Base-by-base conservation (phyloP, 108 stramenopile genomes). In the Fragilaria crotonensis region DNA sequence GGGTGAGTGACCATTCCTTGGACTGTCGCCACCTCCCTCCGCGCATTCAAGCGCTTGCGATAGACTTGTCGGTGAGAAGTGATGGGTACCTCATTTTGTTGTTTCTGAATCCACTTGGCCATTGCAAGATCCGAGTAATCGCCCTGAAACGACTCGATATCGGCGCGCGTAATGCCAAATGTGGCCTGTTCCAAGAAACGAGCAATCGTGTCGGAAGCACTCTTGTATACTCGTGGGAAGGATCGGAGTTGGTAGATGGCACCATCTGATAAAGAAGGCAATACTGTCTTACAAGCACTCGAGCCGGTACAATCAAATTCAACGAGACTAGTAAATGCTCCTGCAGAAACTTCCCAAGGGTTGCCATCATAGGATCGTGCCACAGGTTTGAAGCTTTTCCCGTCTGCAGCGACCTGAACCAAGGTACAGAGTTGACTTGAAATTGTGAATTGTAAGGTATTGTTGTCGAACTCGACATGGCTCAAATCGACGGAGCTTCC, bases 351-450 rank as follows among this genome's bases (percentile, higher is more conserved):
- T 46, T 90, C 82, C 88, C 88, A 90, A 25, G 67, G 59, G 7
- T 64, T 48, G 11, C 80, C 81, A 58, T 77, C 61, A 58, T 90
- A 90, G 3, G 77, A 79, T 25, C 87, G 65, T 19, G 65, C 87
- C 45, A 81, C 59, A 1, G 87, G 87, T 31, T 78, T 70, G 21
- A 77, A 25, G 51, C 21, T 25, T 52, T 52, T 52, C 25, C 26
- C 25, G 4, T 25, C 51, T 2, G 22, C 25, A 3, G 5, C 25
- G 1, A 25, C 51, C 51, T 22, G 21, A 21, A 52, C 25, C 2
- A 52, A 25, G 22, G 51, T 52, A 22, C 25, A 52, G 3, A 52
- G 11, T 52, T 52, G 3, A 52, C 51, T 41, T 11, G 36, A n/a
- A n/a, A n/a, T n/a, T n/a, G n/a, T n/a, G n/a, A n/a, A n/a, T n/a